These are phyloP conservation scores for Candolleomyces eurysporus DNA, from an alignment of 768 basidiomycete species.

Conservation along the genomic window DNA sequence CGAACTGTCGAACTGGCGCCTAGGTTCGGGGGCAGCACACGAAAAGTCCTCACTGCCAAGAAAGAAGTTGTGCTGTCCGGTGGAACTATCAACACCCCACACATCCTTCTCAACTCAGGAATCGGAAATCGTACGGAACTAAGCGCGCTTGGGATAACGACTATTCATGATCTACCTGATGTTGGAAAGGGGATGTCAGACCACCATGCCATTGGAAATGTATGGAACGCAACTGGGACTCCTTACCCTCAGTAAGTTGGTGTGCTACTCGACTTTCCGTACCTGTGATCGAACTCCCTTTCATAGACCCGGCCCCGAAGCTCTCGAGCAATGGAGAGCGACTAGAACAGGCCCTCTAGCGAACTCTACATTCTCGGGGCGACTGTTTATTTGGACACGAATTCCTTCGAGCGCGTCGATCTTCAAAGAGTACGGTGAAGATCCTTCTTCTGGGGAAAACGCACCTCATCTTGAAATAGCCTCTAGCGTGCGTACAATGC, in stretches of 20 bases:
- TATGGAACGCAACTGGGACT: too few relatives aligned
- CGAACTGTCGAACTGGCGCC: conserved; percentile 6
- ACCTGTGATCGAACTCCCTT: too few relatives aligned
- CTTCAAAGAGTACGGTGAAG: background rate
- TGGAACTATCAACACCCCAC: conserved; percentile 11
- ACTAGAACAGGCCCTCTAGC: conserved; percentile 14
- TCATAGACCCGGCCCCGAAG: background rate
- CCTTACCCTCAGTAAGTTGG: too few relatives aligned
- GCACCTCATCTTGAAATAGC: conserved; percentile 9
- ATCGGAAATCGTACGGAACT: conserved; percentile 11
- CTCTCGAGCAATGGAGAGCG: conserved; percentile 10
- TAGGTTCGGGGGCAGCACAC: background rate
- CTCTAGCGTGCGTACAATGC: conserved; percentile 2
- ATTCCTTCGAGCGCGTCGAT: conserved; percentile 4
- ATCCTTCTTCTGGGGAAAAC: conserved; percentile 10
- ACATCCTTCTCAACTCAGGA: conserved; percentile 14
- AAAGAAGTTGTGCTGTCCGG: conserved; percentile 13
- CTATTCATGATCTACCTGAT: background rate
- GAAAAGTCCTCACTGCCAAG: conserved; percentile 7
- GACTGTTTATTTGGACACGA: background rate
- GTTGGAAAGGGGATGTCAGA: background rate
- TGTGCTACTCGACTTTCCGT: too few relatives aligned
- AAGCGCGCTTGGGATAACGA: background rate
- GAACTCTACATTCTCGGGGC: background rate
- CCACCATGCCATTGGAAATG: too few relatives aligned